phyloP scores from a whole-genome alignment of 1,284 basidiomycete genomes.

The Pterulicium gracile region DNA sequence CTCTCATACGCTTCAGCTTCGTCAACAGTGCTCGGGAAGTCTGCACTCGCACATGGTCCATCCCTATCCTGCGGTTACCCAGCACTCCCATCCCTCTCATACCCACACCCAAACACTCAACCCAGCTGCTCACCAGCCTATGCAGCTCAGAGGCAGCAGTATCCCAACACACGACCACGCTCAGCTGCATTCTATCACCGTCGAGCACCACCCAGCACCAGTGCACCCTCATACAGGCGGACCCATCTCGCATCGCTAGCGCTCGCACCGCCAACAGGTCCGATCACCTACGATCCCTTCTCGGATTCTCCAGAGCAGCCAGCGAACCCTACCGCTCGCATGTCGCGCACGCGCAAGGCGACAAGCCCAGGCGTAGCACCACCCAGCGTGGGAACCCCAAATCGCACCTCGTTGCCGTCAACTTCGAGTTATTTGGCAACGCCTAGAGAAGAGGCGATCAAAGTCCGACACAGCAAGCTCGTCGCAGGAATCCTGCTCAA shows the following conservation, averaged over 20 bases:
- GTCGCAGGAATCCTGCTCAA: not conserved
- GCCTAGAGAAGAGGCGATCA: not conserved
- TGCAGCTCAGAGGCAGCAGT: not conserved
- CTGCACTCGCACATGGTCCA: not conserved
- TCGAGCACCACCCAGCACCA: not conserved
- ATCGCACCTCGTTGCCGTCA: not conserved
- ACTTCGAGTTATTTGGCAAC: not conserved
- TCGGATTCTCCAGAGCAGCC: not conserved
- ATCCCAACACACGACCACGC: not conserved
- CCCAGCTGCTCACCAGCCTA: not conserved
- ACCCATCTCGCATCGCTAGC: not conserved
- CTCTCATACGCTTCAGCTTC: slow-evolving; percentile 1
- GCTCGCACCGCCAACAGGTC: not conserved
- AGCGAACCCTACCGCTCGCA: not conserved
- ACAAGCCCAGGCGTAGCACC: not conserved
- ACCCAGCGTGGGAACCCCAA: not conserved
- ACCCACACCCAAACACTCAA: not conserved
- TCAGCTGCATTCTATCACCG: slow-evolving; percentile 1
- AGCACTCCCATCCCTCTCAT: not conserved
- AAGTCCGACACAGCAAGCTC: not conserved
- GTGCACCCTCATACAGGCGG: not conserved
- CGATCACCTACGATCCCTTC: slow-evolving; percentile 1
- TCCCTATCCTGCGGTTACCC: not conserved
- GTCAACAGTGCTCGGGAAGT: not conserved
- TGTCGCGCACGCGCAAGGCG: not conserved